Evolutionary conservation across 2,329 filamentous ascomycete species (phyloP).

Genomic region (Phoma herbarum): DNA sequence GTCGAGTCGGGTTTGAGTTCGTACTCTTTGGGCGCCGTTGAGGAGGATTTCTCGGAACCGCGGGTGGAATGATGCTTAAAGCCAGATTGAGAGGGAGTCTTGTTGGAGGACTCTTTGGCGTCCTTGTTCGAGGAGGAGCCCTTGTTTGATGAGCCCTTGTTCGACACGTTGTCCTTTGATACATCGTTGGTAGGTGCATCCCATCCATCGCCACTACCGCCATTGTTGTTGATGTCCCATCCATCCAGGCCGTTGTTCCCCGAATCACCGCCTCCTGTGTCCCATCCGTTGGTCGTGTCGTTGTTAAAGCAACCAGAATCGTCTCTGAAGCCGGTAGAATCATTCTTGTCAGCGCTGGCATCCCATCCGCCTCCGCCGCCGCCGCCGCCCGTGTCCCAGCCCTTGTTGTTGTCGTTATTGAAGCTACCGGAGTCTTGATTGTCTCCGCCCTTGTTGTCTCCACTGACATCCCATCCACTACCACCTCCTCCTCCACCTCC

Average conservation of each 20-base stretch:
- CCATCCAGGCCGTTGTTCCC: neutral
- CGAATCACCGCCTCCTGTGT: no score
- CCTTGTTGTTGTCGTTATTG: neutral
- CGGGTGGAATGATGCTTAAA: neutral
- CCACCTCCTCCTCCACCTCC: no score
- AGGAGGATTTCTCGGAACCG: neutral
- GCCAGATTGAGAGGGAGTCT: conserved; percentile 2
- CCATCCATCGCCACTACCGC: neutral
- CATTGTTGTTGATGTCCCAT: neutral
- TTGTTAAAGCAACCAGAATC: neutral
- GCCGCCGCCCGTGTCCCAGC: neutral
- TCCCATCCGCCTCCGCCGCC: neutral
- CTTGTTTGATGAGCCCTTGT: neutral
- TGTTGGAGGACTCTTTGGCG: conserved; percentile 7
- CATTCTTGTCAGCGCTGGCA: neutral
- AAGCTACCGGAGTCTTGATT: neutral
- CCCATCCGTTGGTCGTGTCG: neutral
- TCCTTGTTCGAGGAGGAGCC: neutral
- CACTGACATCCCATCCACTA: neutral
- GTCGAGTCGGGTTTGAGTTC: conserved; percentile 40
- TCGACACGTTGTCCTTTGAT: neutral
- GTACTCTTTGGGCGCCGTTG: conserved; percentile 15
- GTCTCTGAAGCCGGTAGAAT: neutral
- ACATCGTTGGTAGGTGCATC: neutral
- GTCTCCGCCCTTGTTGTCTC: neutral